Evolutionary conservation across 345 rosid species (phyloP).

Genomic region (Citrus reticulata): DNA sequence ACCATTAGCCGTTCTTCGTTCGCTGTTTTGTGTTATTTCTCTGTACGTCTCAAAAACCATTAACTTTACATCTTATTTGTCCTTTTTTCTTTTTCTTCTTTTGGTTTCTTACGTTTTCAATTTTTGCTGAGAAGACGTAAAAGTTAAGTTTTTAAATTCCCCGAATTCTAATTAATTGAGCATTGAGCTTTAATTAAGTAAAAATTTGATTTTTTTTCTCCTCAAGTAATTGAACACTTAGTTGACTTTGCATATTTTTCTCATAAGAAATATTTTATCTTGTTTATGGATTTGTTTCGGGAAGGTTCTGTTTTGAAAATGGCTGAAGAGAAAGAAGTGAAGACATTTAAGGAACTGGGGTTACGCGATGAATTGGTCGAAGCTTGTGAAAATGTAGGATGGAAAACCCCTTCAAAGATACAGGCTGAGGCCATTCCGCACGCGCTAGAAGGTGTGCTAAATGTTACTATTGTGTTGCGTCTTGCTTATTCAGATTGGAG

Average conservation of each 20-base stretch:
- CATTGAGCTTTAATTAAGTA: neutral
- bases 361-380: constrained; percentile 61
- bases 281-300: neutral
- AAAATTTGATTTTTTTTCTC: neutral
- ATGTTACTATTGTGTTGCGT: neutral
- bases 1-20: neutral
- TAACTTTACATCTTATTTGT: neutral
- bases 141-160: neutral
- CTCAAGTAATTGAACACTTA: neutral
- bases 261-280: neutral
- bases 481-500: neutral
- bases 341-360: constrained; percentile 68
- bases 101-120: neutral
- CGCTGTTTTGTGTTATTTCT: neutral
- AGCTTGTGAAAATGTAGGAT: constrained; percentile 72
- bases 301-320: constrained; percentile 14
- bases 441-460: constrained; percentile 60
- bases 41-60: neutral
- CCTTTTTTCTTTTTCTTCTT: neutral
- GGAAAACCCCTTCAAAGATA: constrained; percentile 77
- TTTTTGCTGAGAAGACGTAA: neutral
- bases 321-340: constrained; percentile 52
- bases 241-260: neutral
- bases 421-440: constrained; percentile 84
- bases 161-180: neutral